Conservation (phyloP, 139 green algal species). For the Coelastrella sp. region DNA sequence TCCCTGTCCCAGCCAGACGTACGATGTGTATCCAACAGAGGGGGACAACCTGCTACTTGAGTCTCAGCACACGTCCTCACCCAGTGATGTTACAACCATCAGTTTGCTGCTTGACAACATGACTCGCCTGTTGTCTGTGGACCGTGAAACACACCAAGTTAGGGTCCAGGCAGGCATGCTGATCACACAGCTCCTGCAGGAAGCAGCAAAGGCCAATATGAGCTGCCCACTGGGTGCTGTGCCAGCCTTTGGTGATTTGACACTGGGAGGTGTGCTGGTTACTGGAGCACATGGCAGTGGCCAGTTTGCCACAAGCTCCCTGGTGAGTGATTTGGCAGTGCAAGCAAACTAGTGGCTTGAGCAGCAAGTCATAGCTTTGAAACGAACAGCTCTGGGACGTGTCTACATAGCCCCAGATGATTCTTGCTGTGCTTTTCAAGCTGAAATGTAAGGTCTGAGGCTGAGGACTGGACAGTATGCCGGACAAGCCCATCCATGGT, state of each 20-base stretch:
- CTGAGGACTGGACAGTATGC: neutral
- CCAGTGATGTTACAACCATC: neutral
- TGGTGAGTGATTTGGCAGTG: constrained; percentile 1
- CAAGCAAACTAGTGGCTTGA: neutral
- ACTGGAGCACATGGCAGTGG: constrained; percentile 42
- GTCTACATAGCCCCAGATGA: neutral
- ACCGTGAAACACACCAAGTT: neutral
- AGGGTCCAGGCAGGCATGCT: constrained; percentile 42
- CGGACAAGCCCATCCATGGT: neutral
- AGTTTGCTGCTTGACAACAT: constrained; percentile 37
- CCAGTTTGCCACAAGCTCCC: neutral
- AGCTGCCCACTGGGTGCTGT: constrained; percentile 28
- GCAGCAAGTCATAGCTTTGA: neutral
- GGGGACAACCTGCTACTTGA: neutral
- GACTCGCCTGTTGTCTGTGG: constrained; percentile 9
- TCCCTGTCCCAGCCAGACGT: constrained; percentile 6
- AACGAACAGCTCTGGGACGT: too few relatives aligned
- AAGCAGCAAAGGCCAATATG: constrained; percentile 24
- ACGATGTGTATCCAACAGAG: neutral
- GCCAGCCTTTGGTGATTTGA: constrained; percentile 45
- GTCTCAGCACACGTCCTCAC: neutral
- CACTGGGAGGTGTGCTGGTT: constrained; percentile 41
- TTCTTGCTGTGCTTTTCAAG: neutral
- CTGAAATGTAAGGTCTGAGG: neutral
- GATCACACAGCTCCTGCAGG: constrained; percentile 36